Percentiles rank a stretch among this genome's conserved stretches.
These are phyloP conservation scores for Huntiella abstrusa DNA, from an alignment of 2,329 filamentous ascomycete species.

Conservation along the genomic window DNA sequence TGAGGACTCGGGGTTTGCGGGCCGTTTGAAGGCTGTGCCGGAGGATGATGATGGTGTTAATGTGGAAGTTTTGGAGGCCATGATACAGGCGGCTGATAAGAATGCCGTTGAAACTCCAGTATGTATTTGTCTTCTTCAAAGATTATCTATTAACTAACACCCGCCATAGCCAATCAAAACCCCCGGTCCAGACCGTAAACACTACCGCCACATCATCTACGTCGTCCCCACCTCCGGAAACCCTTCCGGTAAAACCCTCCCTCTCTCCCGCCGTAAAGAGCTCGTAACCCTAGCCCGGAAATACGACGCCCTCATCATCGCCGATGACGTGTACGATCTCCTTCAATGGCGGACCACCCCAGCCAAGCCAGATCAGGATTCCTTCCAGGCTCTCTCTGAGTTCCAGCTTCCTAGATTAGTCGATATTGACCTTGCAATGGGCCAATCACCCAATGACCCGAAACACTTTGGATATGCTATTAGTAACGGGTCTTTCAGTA, in stretches of 20 bases:
- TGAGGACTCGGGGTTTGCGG: conserved; percentile 56
- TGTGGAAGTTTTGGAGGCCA: conserved; percentile 25
- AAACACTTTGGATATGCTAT: conserved; percentile 54
- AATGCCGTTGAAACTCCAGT: conserved; percentile 12
- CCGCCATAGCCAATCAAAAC: conserved; percentile 30
- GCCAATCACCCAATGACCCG: conserved; percentile 28
- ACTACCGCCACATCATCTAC: conserved; percentile 79
- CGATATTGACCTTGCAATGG: conserved; percentile 55
- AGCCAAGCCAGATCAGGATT: conserved; percentile 3
- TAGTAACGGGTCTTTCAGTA: conserved; percentile 81
- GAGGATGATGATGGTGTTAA: conserved; percentile 67
- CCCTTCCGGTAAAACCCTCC: conserved; percentile 71
- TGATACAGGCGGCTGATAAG: conserved; percentile 17
- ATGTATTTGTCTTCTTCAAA: neutral
- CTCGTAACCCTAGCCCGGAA: conserved; percentile 61
- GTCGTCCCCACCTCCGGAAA: conserved; percentile 78
- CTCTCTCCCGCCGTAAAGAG: conserved; percentile 41
- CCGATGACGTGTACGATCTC: conserved; percentile 89
- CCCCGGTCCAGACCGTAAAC: conserved; percentile 43
- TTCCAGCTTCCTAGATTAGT: conserved; percentile 55
- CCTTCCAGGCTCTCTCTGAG: conserved; percentile 12
- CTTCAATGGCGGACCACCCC: conserved; percentile 50
- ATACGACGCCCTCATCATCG: conserved; percentile 64
- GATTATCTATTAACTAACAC: neutral
- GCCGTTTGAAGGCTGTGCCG: conserved; percentile 46